phyloP scores from a whole-genome alignment of 768 basidiomycete species.

The Phaffia australis region DNA sequence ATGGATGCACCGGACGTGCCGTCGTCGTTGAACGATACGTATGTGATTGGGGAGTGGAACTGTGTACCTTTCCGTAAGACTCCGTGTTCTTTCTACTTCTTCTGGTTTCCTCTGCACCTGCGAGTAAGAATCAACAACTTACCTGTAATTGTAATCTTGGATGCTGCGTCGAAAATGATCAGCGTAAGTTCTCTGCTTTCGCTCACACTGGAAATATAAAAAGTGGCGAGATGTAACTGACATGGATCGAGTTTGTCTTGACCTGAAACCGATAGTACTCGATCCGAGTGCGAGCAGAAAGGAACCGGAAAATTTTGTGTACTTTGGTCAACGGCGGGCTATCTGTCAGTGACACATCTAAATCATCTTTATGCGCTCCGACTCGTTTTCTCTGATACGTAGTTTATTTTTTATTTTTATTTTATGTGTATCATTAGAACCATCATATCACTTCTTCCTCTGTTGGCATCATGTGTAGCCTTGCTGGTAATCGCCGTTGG shows the following conservation, averaged over 20 bases:
- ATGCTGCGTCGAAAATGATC: no score
- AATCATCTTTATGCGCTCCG: no score
- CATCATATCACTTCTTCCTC: constrained; percentile 11
- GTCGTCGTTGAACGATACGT: background rate
- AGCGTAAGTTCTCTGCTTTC: no score
- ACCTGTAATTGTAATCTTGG: no score
- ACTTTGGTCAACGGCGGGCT: constrained; percentile 20
- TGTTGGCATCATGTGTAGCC: constrained; percentile 8
- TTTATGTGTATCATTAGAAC: background rate
- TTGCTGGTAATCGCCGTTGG: constrained; percentile 11
- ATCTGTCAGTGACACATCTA: constrained; percentile 3
- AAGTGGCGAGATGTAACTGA: background rate
- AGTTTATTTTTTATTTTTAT: background rate
- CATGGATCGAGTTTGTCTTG: background rate
- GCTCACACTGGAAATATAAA: background rate
- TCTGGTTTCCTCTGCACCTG: background rate
- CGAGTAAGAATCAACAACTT: no score
- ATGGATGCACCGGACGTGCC: background rate
- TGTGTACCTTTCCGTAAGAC: constrained; percentile 16
- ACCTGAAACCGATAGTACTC: background rate
- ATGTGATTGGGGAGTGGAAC: background rate
- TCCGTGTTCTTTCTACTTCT: background rate
- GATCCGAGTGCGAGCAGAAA: constrained; percentile 11
- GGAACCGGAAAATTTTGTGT: constrained; percentile 7
- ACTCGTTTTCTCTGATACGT: no score